A percentile compares a stretch with the other conserved stretches of the same genome.
phyloP scores from a whole-genome alignment of 768 basidiomycete species.

The Inosperma sp. region DNA sequence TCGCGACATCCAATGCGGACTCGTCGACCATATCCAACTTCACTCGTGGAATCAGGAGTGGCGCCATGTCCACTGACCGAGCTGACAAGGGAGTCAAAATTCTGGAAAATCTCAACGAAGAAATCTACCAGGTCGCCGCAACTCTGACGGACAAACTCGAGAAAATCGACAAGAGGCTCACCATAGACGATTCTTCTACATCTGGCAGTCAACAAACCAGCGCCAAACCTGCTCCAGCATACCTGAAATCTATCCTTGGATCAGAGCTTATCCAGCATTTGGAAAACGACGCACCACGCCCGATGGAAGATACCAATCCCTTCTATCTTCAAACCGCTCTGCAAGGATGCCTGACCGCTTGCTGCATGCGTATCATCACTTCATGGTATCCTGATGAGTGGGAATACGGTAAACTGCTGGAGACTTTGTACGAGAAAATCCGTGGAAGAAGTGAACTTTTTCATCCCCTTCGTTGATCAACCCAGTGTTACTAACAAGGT shows the following conservation, averaged over 20 bases:
- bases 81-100: slow-evolving; percentile 22
- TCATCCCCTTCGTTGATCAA: neutral
- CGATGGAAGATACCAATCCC: slow-evolving; percentile 27
- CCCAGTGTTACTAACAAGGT: neutral
- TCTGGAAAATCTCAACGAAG: slow-evolving; percentile 33
- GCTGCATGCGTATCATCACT: slow-evolving; percentile 36
- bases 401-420: slow-evolving; percentile 39
- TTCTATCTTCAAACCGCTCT: slow-evolving; percentile 36
- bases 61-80: slow-evolving; percentile 5
- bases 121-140: slow-evolving; percentile 39
- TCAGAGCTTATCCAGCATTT: slow-evolving; percentile 29
- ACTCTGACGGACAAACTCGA: slow-evolving; percentile 37
- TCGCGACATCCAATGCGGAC: slow-evolving; percentile 3
- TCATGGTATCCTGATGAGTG: slow-evolving; percentile 42
- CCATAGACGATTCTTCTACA: slow-evolving; percentile 13
- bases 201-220: slow-evolving; percentile 8
- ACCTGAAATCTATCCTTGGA: slow-evolving; percentile 32
- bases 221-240: slow-evolving; percentile 18
- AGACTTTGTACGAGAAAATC: slow-evolving; percentile 34
- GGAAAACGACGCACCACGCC: slow-evolving; percentile 20
- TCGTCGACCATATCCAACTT: slow-evolving; percentile 9
- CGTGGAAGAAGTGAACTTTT: slow-evolving; percentile 30
- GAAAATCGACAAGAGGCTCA: slow-evolving; percentile 24
- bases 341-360: slow-evolving; percentile 38
- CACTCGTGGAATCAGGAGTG: slow-evolving; percentile 11